These are phyloP conservation scores for Scheffersomyces lignosus DNA, from an alignment of 805 yeast genomes.

Conservation along the genomic window DNA sequence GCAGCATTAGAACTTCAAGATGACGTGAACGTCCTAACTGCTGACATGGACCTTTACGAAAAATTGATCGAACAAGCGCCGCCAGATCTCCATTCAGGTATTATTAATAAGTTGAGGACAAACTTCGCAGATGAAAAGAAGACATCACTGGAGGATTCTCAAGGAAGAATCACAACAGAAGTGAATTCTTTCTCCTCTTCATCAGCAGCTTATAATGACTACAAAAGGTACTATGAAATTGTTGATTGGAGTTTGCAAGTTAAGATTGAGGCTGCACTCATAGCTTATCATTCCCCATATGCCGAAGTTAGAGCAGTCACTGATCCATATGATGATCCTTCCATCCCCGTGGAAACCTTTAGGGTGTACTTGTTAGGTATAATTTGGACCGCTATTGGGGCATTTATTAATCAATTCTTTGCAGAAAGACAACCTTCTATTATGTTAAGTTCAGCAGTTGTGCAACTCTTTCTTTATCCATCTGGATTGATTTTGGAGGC, in stretches of 20 bases:
- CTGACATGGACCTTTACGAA: conserved; percentile 31
- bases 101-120: not conserved
- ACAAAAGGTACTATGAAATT: not conserved
- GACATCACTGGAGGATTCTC: not conserved
- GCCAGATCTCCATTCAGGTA: not conserved
- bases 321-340: conserved; percentile 54
- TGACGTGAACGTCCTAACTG: conserved; percentile 47
- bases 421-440: conserved; percentile 54
- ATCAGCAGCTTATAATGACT: not conserved
- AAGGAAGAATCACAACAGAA: too few species aligned
- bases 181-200: too few species aligned
- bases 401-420: conserved; percentile 58
- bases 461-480: conserved; percentile 48
- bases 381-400: conserved; percentile 52
- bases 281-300: conserved; percentile 42
- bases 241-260: conserved; percentile 37
- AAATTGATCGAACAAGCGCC: conserved; percentile 9
- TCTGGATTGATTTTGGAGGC: conserved; percentile 36
- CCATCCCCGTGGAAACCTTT: conserved; percentile 49
- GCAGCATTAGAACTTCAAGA: conserved; percentile 42
- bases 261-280: conserved; percentile 36
- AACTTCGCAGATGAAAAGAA: not conserved
- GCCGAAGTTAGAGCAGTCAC: conserved; percentile 45
- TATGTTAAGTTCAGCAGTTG: conserved; percentile 40
- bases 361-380: conserved; percentile 56